These are phyloP conservation scores for Orbilia ellipsospora DNA, from an alignment of 2,329 filamentous ascomycete genomes.

Conservation along the genomic window DNA sequence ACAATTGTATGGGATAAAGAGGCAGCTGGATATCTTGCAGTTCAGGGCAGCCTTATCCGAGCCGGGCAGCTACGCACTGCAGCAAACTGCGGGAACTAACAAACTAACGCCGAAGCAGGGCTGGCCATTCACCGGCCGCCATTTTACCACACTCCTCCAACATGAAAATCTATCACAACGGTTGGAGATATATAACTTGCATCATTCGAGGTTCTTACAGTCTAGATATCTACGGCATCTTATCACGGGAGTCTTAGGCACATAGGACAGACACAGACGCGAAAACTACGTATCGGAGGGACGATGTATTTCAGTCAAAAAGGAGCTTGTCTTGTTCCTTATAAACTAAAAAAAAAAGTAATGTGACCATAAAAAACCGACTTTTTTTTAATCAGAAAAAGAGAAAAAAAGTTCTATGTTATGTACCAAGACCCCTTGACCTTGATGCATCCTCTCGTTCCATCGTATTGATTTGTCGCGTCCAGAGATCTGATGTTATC, in stretches of 20 bases:
- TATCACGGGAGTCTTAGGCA: background rate
- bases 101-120: too few relatives aligned
- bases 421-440: too few relatives aligned
- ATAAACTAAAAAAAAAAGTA: background rate
- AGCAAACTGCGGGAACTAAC: too few relatives aligned
- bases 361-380: too few relatives aligned
- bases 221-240: slow-evolving; percentile 8
- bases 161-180: too few relatives aligned
- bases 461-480: background rate
- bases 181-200: too few relatives aligned
- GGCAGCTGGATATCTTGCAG: background rate
- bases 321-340: background rate
- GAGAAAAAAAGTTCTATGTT: too few relatives aligned
- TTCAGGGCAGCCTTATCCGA: slow-evolving; percentile 55
- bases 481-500: background rate
- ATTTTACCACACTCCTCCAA: slow-evolving; percentile 29
- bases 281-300: background rate
- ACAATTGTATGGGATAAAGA: background rate
- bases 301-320: background rate
- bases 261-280: background rate
- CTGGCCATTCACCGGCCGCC: slow-evolving; percentile 1
- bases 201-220: too few relatives aligned
- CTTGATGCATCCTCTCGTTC: background rate
- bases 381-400: too few relatives aligned
- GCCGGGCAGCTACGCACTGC: slow-evolving; percentile 34